Percentiles rank a stretch among this genome's conserved stretches.
These are phyloP conservation scores for Phytophthora citricola DNA, from an alignment of 352 stramenopile species.

Conservation along the genomic window DNA sequence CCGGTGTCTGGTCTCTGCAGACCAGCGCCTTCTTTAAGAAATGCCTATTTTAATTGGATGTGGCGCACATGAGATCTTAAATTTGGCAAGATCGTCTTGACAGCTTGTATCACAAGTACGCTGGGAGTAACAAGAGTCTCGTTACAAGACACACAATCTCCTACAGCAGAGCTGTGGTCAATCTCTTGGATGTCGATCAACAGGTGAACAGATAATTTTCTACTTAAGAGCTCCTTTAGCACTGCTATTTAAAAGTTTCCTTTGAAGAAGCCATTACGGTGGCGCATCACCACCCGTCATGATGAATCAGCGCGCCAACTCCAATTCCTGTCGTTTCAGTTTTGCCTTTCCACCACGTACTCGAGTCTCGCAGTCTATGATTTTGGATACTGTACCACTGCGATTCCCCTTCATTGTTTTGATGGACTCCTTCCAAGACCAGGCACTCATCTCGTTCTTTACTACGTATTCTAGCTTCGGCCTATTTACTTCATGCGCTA, in stretches of 20 bases:
- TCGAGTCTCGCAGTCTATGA: no score
- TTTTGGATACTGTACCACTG: not conserved
- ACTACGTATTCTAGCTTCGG: no score
- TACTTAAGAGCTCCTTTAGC: no score
- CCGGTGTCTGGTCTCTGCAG: not conserved
- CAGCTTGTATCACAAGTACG: no score
- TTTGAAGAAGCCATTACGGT: no score
- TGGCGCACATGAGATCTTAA: not conserved
- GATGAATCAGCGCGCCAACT: not conserved
- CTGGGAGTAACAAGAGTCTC: no score
- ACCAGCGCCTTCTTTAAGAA: not conserved
- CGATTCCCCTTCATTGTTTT: not conserved
- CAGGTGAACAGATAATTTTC: no score
- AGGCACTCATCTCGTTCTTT: no score
- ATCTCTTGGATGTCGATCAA: not conserved
- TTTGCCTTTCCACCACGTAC: conserved; percentile 2
- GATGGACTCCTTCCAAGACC: not conserved
- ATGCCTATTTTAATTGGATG: conserved; percentile 1
- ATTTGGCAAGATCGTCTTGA: not conserved
- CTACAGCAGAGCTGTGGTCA: not conserved
- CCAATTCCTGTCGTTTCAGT: not conserved
- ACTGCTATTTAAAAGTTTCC: no score
- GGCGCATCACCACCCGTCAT: not conserved
- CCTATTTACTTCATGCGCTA: no score
- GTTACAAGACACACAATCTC: not conserved